Percentiles rank a stretch among this genome's conserved stretches.
These are phyloP conservation scores for Micractinium sp. DNA, from an alignment of 139 green algal species.

Conservation along the genomic window DNA sequence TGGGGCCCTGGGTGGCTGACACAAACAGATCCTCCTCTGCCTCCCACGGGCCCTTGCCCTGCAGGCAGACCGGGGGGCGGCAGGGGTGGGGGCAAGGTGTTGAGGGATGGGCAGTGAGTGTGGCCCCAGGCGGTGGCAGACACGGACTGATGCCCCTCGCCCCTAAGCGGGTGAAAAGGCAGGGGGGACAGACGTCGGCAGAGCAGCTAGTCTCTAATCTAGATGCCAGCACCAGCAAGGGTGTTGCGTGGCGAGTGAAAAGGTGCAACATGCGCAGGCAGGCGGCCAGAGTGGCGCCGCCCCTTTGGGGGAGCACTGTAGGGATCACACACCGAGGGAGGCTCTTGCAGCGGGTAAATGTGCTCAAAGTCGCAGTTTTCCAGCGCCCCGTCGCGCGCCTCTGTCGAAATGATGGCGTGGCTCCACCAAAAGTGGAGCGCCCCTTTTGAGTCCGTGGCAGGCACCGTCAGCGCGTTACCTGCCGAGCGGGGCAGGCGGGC, in stretches of 20 bases:
- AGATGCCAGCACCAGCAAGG: no score
- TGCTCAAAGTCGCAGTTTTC: slow-evolving; percentile 64
- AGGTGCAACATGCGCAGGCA: no score
- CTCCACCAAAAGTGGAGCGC: slow-evolving; percentile 77
- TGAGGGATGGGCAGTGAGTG: no score
- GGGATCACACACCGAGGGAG: no score
- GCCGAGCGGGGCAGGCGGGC: not conserved
- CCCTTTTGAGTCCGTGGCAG: slow-evolving; percentile 75
- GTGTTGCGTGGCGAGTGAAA: no score
- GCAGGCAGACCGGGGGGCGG: not conserved
- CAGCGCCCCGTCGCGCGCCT: slow-evolving; percentile 38
- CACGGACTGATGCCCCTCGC: not conserved
- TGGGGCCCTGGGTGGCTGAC: not conserved
- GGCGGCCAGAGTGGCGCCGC: no score
- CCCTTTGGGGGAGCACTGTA: no score
- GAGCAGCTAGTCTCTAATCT: no score
- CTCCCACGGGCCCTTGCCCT: not conserved
- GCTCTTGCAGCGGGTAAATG: slow-evolving; percentile 40
- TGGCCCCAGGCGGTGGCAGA: not conserved
- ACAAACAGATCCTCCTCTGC: not conserved
- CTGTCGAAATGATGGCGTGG: slow-evolving; percentile 72
- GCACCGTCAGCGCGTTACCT: slow-evolving; percentile 85
- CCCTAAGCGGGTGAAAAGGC: no score
- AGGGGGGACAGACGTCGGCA: no score
- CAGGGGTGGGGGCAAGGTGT: not conserved